A percentile compares a stretch with the other conserved stretches of the same genome.
Conservation (phyloP, 2,329 filamentous ascomycete species). For the Fusarium clavum region DNA sequence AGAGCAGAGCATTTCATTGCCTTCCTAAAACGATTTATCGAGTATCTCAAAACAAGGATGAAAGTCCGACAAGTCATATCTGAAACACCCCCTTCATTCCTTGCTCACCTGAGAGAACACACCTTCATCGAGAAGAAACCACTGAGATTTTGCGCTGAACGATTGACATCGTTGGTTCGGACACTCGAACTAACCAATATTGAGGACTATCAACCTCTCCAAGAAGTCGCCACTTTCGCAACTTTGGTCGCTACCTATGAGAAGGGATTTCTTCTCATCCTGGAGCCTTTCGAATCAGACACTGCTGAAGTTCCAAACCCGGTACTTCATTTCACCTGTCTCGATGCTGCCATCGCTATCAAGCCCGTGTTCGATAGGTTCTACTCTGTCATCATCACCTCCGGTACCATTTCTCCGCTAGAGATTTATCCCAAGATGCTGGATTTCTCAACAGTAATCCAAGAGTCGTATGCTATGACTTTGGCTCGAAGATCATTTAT, state of each 20-base stretch:
- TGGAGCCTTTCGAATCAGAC: constrained; percentile 97
- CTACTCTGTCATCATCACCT: constrained; percentile 98
- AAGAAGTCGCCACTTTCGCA: constrained; percentile 97
- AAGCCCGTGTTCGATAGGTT: constrained; percentile 98
- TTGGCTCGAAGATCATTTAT: constrained; percentile 94
- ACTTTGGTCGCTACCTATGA: constrained; percentile 97
- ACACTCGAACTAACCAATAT: constrained; percentile 97
- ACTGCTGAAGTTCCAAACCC: constrained; percentile 96
- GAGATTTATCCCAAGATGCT: constrained; percentile 99
- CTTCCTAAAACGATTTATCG: constrained; percentile 95
- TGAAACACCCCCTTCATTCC: constrained; percentile 93
- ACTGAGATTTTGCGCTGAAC: constrained; percentile 91
- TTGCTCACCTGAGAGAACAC: constrained; percentile 91
- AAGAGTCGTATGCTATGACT: constrained; percentile 98
- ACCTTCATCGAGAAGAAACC: constrained; percentile 99
- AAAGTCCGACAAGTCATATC: constrained; percentile 98
- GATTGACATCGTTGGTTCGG: constrained; percentile 91
- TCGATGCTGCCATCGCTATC: constrained; percentile 97
- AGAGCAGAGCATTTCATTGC: constrained; percentile 95
- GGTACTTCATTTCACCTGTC: constrained; percentile 94
- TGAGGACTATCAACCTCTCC: constrained; percentile 95
- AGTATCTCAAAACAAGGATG: constrained; percentile 98
- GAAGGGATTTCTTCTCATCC: constrained; percentile 92
- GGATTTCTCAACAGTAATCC: constrained; percentile 89
- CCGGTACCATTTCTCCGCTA: constrained; percentile 93